A percentile compares a stretch with the other conserved stretches of the same genome.
Conservation (phyloP, 192 early-diverging fungal genomes). For the Coemansia sp. region DNA sequence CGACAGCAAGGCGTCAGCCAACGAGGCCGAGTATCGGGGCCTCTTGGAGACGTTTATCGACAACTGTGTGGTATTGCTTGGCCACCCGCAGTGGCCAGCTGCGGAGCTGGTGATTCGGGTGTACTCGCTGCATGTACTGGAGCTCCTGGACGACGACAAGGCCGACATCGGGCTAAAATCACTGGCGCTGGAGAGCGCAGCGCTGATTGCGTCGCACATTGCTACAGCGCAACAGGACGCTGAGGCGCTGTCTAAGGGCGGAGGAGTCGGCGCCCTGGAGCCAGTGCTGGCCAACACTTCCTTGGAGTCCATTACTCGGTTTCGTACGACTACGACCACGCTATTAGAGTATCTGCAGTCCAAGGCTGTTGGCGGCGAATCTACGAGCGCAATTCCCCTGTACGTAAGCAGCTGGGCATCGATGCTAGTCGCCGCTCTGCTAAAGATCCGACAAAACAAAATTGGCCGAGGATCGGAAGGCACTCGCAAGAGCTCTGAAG, state of each 20-base stretch:
- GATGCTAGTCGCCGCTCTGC: conserved; percentile 30
- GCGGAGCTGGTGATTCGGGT: conserved; percentile 74
- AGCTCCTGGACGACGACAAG: conserved; percentile 65
- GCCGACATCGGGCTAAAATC: conserved; percentile 58
- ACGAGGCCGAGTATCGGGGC: conserved; percentile 73
- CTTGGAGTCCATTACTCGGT: conserved; percentile 23
- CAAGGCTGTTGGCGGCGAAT: conserved; percentile 26
- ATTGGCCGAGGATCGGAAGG: background rate
- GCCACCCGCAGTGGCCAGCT: conserved; percentile 90
- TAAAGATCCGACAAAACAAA: conserved; percentile 15
- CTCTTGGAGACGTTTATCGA: conserved; percentile 74
- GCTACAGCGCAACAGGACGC: conserved; percentile 9
- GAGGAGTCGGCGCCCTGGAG: background rate
- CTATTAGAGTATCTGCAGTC: conserved; percentile 43
- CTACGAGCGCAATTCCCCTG: conserved; percentile 36
- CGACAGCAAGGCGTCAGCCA: conserved; percentile 48
- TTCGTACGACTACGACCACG: conserved; percentile 12
- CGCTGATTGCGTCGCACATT: conserved; percentile 65
- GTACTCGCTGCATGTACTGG: conserved; percentile 72
- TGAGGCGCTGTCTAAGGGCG: background rate
- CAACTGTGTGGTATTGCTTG: conserved; percentile 72
- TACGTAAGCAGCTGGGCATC: conserved; percentile 47
- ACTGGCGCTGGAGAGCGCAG: conserved; percentile 68
- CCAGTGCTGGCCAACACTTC: conserved; percentile 15
- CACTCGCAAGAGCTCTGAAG: background rate